Evolutionary conservation across 176 grass and related monocot species (phyloP).

Genomic region (Juncus inflexus): DNA sequence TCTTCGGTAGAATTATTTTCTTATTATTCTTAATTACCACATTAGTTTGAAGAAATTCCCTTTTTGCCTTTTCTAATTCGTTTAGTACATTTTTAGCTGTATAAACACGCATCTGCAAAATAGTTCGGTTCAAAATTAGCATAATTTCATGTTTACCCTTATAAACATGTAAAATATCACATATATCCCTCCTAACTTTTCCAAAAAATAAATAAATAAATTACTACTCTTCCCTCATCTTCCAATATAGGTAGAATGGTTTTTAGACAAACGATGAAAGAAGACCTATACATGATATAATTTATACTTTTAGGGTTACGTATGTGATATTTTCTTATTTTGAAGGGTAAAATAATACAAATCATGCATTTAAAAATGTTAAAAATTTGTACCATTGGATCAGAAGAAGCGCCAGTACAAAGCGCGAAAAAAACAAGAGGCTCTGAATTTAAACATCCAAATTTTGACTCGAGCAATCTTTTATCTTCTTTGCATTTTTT

Average conservation of each 20-base stretch:
- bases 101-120: conserved; percentile 70
- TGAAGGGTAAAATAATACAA: too few relatives aligned
- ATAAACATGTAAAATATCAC: neutral
- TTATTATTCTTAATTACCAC: conserved; percentile 63
- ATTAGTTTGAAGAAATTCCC: conserved; percentile 70
- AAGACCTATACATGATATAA: too few relatives aligned
- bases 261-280: too few relatives aligned
- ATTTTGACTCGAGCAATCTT: conserved; percentile 62
- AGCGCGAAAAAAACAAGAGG: conserved; percentile 70
- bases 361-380: too few relatives aligned
- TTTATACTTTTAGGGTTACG: too few relatives aligned
- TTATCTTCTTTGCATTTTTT: conserved; percentile 80
- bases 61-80: conserved; percentile 83
- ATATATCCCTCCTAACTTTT: too few relatives aligned
- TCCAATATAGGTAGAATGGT: too few relatives aligned
- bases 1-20: conserved; percentile 73
- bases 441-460: conserved; percentile 53
- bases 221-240: too few relatives aligned
- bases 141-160: neutral
- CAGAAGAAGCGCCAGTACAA: conserved; percentile 82
- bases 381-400: conserved; percentile 55
- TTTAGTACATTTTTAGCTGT: conserved; percentile 72
- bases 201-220: too few relatives aligned
- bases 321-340: too few relatives aligned
- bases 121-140: neutral